These are phyloP conservation scores for peach (Prunus persica) DNA, from an alignment of 306 rosid species.

Conservation along the genomic window Prunus_persica_NCBIv2 NC_034012.1:8401501-8402000, in stretches of 20 bases:
- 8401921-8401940: constrained; percentile 33
- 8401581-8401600: no score
- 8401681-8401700: no score
- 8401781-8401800: constrained; percentile 19
- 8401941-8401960: constrained; percentile 31
- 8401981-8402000: constrained; percentile 37
- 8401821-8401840: constrained; percentile 35
- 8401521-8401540: constrained; percentile 29
- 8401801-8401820: constrained; percentile 44
- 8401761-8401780: constrained; percentile 39
- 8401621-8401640: no score
- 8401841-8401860: constrained; percentile 46
- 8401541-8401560: not conserved
- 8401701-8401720: not conserved
- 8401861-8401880: constrained; percentile 58
- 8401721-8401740: constrained; percentile 42
- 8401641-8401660: no score
- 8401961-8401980: constrained; percentile 35
- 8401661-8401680: no score
- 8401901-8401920: constrained; percentile 44
- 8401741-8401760: constrained; percentile 51
- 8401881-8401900: constrained; percentile 54
- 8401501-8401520: constrained; percentile 17
- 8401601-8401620: no score
- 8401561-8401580: not conserved